Percentiles rank a stretch among this genome's conserved stretches.
Evolutionary conservation across 2,329 filamentous ascomycete species (phyloP).

Genomic region (Coleophoma crateriformis): DNA sequence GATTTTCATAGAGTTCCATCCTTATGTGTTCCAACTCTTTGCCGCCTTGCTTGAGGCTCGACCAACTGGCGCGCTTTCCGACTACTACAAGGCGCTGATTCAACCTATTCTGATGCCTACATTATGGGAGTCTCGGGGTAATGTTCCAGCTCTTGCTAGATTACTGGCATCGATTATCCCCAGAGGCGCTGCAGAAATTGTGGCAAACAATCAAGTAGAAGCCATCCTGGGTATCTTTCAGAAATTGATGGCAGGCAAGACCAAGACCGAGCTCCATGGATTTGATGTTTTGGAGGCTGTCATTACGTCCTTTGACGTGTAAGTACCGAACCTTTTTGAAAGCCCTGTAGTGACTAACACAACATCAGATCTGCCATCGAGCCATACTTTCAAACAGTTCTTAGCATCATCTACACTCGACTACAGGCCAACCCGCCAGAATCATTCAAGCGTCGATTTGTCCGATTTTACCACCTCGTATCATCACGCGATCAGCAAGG

Average conservation of each 20-base stretch:
- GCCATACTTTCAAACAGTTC: constrained; percentile 48
- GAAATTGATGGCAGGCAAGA: constrained; percentile 63
- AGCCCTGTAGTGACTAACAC: constrained; percentile 18
- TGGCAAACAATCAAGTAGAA: constrained; percentile 75
- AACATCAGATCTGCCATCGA: constrained; percentile 54
- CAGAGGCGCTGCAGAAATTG: constrained; percentile 66
- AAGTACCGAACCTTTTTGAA: constrained; percentile 31
- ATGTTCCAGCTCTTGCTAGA: constrained; percentile 84
- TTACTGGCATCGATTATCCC: constrained; percentile 80
- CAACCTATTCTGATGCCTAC: constrained; percentile 72
- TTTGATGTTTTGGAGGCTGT: constrained; percentile 88
- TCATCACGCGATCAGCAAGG: constrained; percentile 66
- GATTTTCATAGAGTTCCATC: constrained; percentile 69
- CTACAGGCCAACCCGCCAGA: constrained; percentile 62
- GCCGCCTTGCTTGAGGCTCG: constrained; percentile 86
- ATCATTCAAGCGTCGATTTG: constrained; percentile 79
- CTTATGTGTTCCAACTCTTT: constrained; percentile 94
- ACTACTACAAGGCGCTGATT: constrained; percentile 75
- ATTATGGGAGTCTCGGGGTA: constrained; percentile 89
- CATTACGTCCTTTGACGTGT: constrained; percentile 65
- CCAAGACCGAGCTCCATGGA: constrained; percentile 67
- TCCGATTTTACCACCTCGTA: constrained; percentile 90
- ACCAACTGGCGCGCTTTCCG: constrained; percentile 69
- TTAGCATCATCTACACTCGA: constrained; percentile 74
- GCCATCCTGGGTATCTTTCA: constrained; percentile 94